Percentiles rank a stretch among this genome's conserved stretches.
Evolutionary conservation across 2,329 filamentous ascomycete genomes (phyloP).

Genomic region (Beauveria sp.): DNA sequence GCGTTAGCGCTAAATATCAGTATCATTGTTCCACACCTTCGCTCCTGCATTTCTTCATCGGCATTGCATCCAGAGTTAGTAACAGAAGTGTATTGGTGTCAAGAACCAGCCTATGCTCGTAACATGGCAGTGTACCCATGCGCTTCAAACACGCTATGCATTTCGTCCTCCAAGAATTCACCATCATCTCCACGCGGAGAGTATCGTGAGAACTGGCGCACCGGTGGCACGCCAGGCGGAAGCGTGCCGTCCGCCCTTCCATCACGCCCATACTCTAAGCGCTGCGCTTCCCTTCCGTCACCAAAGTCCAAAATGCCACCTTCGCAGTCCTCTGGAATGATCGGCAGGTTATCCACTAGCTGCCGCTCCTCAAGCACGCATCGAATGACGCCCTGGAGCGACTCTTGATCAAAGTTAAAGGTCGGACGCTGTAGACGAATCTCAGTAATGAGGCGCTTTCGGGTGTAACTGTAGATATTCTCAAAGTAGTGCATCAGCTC

Average conservation of each 20-base stretch:
- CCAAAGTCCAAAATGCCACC: constrained; percentile 36
- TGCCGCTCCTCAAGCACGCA: constrained; percentile 31
- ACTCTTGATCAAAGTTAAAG: constrained; percentile 39
- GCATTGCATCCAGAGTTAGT: not conserved
- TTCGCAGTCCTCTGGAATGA: constrained; percentile 24
- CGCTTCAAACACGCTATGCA: constrained; percentile 10
- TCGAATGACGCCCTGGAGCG: constrained; percentile 31
- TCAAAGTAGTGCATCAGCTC: constrained; percentile 43
- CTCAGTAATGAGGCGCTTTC: constrained; percentile 34
- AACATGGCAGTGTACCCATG: not conserved
- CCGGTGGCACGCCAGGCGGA: constrained; percentile 22
- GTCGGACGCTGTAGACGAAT: constrained; percentile 31
- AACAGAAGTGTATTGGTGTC: not conserved
- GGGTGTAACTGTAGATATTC: constrained; percentile 37
- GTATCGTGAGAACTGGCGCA: constrained; percentile 26
- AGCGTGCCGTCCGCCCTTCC: constrained; percentile 30
- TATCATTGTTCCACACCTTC: not conserved
- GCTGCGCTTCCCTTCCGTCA: constrained; percentile 27
- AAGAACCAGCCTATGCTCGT: not conserved
- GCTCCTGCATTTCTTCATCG: not conserved
- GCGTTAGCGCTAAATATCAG: not conserved
- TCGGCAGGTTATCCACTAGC: constrained; percentile 24
- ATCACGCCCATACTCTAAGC: constrained; percentile 24
- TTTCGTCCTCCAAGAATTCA: constrained; percentile 23
- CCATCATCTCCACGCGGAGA: constrained; percentile 35